phyloP scores from a whole-genome alignment of 139 green algal genomes.

The Pseudopediastrum boryanum region DNA sequence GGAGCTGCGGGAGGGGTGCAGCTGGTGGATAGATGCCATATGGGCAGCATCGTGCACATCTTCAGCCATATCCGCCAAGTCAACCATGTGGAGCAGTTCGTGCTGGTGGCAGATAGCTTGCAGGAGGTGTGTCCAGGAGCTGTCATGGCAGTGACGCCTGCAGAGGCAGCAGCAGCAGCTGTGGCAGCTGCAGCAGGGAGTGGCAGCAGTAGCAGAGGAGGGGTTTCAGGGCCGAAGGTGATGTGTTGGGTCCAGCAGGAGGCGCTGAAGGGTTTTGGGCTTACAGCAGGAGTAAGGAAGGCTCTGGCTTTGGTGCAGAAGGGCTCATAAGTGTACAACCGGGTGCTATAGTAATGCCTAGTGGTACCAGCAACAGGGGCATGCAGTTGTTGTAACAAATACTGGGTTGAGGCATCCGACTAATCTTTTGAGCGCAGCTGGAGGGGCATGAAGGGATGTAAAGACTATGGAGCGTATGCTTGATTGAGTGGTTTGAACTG shows the following conservation, averaged over 20 bases:
- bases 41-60: slow-evolving; percentile 61
- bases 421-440: too few species aligned
- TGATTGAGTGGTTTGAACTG: too few species aligned
- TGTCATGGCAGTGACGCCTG: background rate
- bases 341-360: slow-evolving; percentile 22
- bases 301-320: background rate
- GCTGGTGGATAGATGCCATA: slow-evolving; percentile 39
- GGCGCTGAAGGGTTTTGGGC: background rate
- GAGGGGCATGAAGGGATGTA: too few species aligned
- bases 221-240: too few species aligned
- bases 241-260: background rate
- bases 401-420: too few species aligned
- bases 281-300: background rate
- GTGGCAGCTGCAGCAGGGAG: slow-evolving; percentile 5
- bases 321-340: background rate
- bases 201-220: slow-evolving; percentile 17
- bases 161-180: background rate
- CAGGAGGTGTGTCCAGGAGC: background rate
- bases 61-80: slow-evolving; percentile 79
- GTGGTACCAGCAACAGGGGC: too few species aligned
- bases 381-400: too few species aligned
- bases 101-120: slow-evolving; percentile 36
- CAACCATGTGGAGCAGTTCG: slow-evolving; percentile 54
- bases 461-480: too few species aligned
- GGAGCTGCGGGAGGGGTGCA: slow-evolving; percentile 8